Conservation (phyloP, 495 filamentous ascomycete species). For the Aspergillus conjunctus region DNA sequence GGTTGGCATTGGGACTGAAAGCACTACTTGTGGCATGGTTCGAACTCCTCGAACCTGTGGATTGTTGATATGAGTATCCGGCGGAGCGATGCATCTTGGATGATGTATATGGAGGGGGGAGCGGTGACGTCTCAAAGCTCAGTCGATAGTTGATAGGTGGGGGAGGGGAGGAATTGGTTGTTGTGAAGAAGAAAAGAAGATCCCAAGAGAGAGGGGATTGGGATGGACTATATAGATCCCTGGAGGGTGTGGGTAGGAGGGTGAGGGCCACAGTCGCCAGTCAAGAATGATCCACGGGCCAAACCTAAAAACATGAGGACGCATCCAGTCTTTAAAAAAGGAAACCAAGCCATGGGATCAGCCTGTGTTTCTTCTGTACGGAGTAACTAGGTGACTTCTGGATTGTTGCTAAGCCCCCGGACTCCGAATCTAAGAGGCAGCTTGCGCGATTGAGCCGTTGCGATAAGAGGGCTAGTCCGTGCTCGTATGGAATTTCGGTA, state of each 20-base stretch:
- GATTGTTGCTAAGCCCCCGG: slow-evolving; percentile 36
- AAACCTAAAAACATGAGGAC: slow-evolving; percentile 19
- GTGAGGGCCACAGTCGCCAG: slow-evolving; percentile 20
- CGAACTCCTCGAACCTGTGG: slow-evolving; percentile 59
- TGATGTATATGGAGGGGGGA: slow-evolving; percentile 4
- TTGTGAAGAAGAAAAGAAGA: slow-evolving; percentile 7
- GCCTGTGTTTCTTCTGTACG: slow-evolving; percentile 19
- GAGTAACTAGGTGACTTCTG: slow-evolving; percentile 26
- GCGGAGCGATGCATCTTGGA: slow-evolving; percentile 44
- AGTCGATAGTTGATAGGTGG: background rate
- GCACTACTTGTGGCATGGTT: slow-evolving; percentile 86
- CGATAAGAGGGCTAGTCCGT: slow-evolving; percentile 38
- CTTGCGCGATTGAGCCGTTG: slow-evolving; percentile 28
- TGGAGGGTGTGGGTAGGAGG: slow-evolving; percentile 23
- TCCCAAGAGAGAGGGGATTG: slow-evolving; percentile 14
- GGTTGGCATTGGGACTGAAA: slow-evolving; percentile 94
- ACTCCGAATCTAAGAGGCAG: slow-evolving; percentile 22
- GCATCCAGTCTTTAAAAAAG: slow-evolving; percentile 24
- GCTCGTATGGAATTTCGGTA: slow-evolving; percentile 20
- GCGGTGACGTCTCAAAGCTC: background rate
- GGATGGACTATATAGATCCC: slow-evolving; percentile 38
- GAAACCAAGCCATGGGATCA: slow-evolving; percentile 33
- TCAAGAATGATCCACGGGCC: slow-evolving; percentile 15
- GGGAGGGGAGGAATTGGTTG: background rate
- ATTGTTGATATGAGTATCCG: slow-evolving; percentile 35